Base-by-base conservation (phyloP, 2,329 filamentous ascomycete species). In the Byssochlamys sp. region DNA sequence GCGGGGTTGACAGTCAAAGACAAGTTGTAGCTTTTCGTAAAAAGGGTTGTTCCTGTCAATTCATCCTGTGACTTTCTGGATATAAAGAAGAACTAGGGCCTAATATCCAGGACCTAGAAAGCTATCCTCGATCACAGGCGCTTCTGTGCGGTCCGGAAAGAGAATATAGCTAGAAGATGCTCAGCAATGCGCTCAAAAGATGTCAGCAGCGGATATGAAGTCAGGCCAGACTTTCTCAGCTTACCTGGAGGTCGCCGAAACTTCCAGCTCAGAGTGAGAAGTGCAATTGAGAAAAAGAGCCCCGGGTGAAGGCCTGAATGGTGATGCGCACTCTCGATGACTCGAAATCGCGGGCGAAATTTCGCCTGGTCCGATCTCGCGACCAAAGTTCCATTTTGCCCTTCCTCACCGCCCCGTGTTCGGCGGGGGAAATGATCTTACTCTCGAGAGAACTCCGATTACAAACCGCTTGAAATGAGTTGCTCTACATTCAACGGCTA, bases 41-140 rank as follows among this genome's bases (percentile, higher is more conserved):
- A 45, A 19, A 3, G 7, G 5, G 25, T 51, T n/a, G n/a, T 52
- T 45, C 55, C 52, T 26, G n/a, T 59, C 45, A 59, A 52, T 60
- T 54, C 59, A 60, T 60, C 31, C 55, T 59, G 53, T 35, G 48
- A 24, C 61, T 55, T n/a, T 59, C 61, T 62, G 64, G 61, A 26
- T 27, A 31, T 11, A 12, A 51, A 27, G 19, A 51, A 3, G 49
- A 51, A 28, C 3, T 10, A 28, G 49, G 49, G 27, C 27, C 49
- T 51, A 26, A n/a, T 28, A 28, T 51, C 14, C 24, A 45, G 39
- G 39, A 31, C 4, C 39, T 24, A 45, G 39, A 45, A 7, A 24
- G 39, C 39, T 45, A 10, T 28, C 14, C 49, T 28, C 12, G 2
- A 24, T 51, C 49, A 9, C 49, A 28, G 27, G 9, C 49, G 5